These are phyloP conservation scores for Clarireedia hainanense DNA, from an alignment of 2,329 filamentous ascomycete genomes.

Conservation along the genomic window DNA sequence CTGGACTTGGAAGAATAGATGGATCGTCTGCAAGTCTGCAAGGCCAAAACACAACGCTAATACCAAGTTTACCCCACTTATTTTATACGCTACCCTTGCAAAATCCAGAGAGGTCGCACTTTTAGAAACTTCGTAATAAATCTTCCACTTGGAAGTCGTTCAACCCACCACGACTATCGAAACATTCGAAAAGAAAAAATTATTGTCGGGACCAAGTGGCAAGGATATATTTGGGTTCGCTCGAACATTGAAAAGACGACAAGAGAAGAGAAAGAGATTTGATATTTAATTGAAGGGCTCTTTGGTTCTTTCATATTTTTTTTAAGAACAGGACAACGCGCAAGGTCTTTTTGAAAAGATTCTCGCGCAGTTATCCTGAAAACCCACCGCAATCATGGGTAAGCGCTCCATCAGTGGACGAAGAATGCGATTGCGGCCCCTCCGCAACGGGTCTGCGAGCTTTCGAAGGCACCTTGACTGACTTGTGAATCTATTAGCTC, in stretches of 20 bases:
- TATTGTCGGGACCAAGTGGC: too few species aligned
- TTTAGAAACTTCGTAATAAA: slow-evolving; percentile 9
- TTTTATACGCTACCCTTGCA: background rate
- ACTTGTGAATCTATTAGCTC: slow-evolving; percentile 53
- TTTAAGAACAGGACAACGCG: slow-evolving; percentile 21
- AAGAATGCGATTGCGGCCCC: background rate
- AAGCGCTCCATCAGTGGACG: slow-evolving; percentile 28
- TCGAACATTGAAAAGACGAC: background rate
- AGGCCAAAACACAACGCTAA: background rate
- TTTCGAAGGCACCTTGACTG: slow-evolving; percentile 30
- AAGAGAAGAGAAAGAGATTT: background rate
- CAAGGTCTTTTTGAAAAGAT: slow-evolving; percentile 19
- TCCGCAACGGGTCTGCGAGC: background rate
- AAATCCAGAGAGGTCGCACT: background rate
- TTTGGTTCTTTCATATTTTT: slow-evolving; percentile 17
- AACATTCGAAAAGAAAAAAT: background rate
- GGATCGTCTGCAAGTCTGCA: background rate
- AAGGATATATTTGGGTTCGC: slow-evolving; percentile 3
- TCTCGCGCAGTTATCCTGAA: slow-evolving; percentile 36
- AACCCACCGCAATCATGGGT: slow-evolving; percentile 52
- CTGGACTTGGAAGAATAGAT: background rate
- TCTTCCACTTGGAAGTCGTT: background rate
- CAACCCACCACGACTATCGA: slow-evolving; percentile 7
- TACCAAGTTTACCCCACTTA: background rate
- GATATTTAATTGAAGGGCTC: slow-evolving; percentile 16